Base-by-base conservation (phyloP, 805 yeast species). In the Blastobotrys robertii region DNA sequence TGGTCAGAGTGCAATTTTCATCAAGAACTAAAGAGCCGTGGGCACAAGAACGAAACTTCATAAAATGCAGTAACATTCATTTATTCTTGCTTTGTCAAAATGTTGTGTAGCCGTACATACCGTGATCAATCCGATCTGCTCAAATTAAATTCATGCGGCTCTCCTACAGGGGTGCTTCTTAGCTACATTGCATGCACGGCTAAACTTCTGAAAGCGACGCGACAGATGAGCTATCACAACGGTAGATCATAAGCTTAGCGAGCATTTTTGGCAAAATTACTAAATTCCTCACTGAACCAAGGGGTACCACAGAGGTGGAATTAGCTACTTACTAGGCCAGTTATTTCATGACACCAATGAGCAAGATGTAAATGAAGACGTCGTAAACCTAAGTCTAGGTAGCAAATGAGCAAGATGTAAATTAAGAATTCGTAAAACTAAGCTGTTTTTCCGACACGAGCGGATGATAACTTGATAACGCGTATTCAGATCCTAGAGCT, bases 1-100 rank as follows among this genome's bases (percentile, higher is more conserved):
- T 6, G 63, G 64, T 2, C 69, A 68, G 47, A 79, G 83, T 14
- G 79, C 83, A 14, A 79, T 79, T 60, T 70, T 72, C 39, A 77
- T 77, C 44, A 76, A 72, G 56, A 50, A 44, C 25, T 53, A 46
- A 33, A 12, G 15, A 10, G 10, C 7, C 22, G 15, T 14, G 13
- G 25, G 25, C 13, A 4, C 13, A 4, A 10, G 11, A 4, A 6
- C 16, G 16, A 4, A 34, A 34, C 22, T 13, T 4, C n/a, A 14
- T 14, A 13, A 34, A 15, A 34, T 34, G 22, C 11, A 13, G 13
- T 14, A 13, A 34, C 22, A 34, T 34, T 12, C 14, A 31, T 31
- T 12, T 31, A 31, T 31, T 12, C 25, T 19, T 6, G 25, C 25
- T 19, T 6, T 4, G 25, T 6, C 25, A 6, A 4, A 19, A 4